These are phyloP conservation scores for Penicillium psychrofluorescens DNA, from an alignment of 495 filamentous ascomycete species.

Conservation along the genomic window DNA sequence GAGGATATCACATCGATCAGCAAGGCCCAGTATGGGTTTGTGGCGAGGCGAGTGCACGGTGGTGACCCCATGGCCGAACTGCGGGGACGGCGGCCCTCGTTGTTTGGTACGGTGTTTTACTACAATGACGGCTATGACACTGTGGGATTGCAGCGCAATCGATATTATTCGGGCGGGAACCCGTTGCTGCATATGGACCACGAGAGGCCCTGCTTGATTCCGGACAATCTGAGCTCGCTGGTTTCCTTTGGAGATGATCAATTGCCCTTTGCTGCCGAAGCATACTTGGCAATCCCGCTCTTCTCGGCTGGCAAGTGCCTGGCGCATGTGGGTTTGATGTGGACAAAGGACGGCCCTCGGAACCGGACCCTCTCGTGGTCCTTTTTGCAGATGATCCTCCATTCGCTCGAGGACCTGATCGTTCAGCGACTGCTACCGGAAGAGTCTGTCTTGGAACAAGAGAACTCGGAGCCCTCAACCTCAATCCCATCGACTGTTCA, in stretches of 20 bases:
- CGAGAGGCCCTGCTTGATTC: slow-evolving; percentile 67
- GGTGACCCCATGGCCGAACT: slow-evolving; percentile 43
- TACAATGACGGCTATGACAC: slow-evolving; percentile 56
- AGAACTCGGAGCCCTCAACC: slow-evolving; percentile 2
- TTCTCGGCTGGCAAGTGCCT: slow-evolving; percentile 64
- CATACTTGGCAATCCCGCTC: slow-evolving; percentile 66
- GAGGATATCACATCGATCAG: slow-evolving; percentile 58
- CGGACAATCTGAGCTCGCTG: slow-evolving; percentile 53
- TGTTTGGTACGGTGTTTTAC: slow-evolving; percentile 64
- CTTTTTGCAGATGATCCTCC: slow-evolving; percentile 65
- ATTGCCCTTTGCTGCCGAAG: slow-evolving; percentile 56
- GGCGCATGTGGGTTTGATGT: slow-evolving; percentile 70
- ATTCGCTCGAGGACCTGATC: slow-evolving; percentile 70
- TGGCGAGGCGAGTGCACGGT: slow-evolving; percentile 56
- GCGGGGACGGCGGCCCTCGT: slow-evolving; percentile 43
- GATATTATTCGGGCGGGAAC: slow-evolving; percentile 59
- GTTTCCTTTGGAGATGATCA: slow-evolving; percentile 54
- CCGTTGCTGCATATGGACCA: slow-evolving; percentile 64
- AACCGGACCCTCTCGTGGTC: slow-evolving; percentile 57
- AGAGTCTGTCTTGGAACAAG: slow-evolving; percentile 3
- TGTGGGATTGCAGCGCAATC: slow-evolving; percentile 48
- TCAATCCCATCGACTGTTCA: slow-evolving; percentile 28
- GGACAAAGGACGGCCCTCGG: slow-evolving; percentile 55
- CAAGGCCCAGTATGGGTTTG: slow-evolving; percentile 64
- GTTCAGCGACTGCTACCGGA: slow-evolving; percentile 41